phyloP scores from a whole-genome alignment of 495 filamentous ascomycete genomes.

The Talaromyces ruber region DNA sequence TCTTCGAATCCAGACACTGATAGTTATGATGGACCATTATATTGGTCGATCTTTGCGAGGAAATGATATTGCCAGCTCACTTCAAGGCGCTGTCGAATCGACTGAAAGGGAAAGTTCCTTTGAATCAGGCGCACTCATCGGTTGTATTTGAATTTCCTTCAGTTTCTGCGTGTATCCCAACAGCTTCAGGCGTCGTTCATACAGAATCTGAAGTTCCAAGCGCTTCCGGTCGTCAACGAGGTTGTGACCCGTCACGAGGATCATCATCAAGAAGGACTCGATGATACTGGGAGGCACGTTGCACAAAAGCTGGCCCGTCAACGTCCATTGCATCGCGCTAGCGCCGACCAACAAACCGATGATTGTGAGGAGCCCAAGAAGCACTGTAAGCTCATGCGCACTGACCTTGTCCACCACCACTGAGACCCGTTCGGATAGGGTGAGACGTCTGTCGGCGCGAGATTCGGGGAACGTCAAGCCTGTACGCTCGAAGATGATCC shows the following conservation, averaged over 20 bases:
- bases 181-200: slow-evolving; percentile 15
- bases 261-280: slow-evolving; percentile 30
- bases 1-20: too few relatives aligned
- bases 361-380: slow-evolving; percentile 16
- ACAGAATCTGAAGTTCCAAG: slow-evolving; percentile 15
- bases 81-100: too few relatives aligned
- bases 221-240: slow-evolving; percentile 14
- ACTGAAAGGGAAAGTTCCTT: too few relatives aligned
- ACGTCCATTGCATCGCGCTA: slow-evolving; percentile 25
- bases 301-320: slow-evolving; percentile 29
- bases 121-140: too few relatives aligned
- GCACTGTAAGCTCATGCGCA: slow-evolving; percentile 16
- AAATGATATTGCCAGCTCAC: too few relatives aligned
- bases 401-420: slow-evolving; percentile 14
- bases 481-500: slow-evolving; percentile 15
- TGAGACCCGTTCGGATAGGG: slow-evolving; percentile 15
- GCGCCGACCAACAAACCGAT: slow-evolving; percentile 20
- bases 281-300: slow-evolving; percentile 34
- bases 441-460: background rate
- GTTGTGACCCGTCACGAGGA: slow-evolving; percentile 30
- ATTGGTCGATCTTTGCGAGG: too few relatives aligned
- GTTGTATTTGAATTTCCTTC: too few relatives aligned
- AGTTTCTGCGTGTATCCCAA: too few relatives aligned
- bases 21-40: too few relatives aligned
- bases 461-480: slow-evolving; percentile 9